phyloP scores from a whole-genome alignment of 2,329 filamentous ascomycete species.

The Trichoderma semiorbis region DNA sequence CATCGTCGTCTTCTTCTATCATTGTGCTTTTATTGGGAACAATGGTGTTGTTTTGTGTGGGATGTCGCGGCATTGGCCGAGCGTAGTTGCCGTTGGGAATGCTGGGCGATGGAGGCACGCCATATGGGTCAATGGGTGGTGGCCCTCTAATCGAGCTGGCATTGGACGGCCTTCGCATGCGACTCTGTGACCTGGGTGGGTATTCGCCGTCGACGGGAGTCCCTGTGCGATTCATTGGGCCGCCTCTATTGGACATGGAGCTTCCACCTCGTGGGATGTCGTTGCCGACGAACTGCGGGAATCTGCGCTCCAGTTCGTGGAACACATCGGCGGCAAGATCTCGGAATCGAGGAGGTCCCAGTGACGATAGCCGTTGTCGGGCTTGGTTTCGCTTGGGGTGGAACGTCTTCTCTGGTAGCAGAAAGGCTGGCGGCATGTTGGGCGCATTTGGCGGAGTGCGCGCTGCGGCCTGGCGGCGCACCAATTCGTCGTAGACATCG shows the following conservation, averaged over 20 bases:
- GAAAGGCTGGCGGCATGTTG: slow-evolving; percentile 62
- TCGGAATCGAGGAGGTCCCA: slow-evolving; percentile 81
- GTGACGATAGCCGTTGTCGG: slow-evolving; percentile 87
- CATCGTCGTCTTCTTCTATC: slow-evolving; percentile 87
- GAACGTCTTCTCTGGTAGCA: slow-evolving; percentile 83
- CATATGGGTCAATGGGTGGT: slow-evolving; percentile 43
- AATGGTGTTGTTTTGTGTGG: slow-evolving; percentile 86
- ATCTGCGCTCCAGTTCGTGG: slow-evolving; percentile 86
- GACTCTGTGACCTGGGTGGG: slow-evolving; percentile 50
- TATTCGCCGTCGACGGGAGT: slow-evolving; percentile 60
- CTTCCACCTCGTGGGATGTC: slow-evolving; percentile 69
- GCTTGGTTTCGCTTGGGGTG: slow-evolving; percentile 97
- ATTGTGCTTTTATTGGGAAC: slow-evolving; percentile 97
- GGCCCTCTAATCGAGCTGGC: slow-evolving; percentile 56
- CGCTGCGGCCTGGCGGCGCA: slow-evolving; percentile 73
- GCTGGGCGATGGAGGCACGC: slow-evolving; percentile 58
- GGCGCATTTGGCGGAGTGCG: slow-evolving; percentile 52
- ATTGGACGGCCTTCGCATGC: slow-evolving; percentile 57
- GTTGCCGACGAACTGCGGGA: slow-evolving; percentile 71
- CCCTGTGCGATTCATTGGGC: slow-evolving; percentile 56
- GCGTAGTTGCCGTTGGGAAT: slow-evolving; percentile 62
- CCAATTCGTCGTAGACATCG: slow-evolving; percentile 92
- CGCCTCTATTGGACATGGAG: slow-evolving; percentile 59
- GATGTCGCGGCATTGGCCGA: slow-evolving; percentile 79
- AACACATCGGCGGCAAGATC: slow-evolving; percentile 95